Evolutionary conservation across 805 yeast species (phyloP), one percentile per base, ranked within the genome.

Genomic region (Ogataea angusta): DNA sequence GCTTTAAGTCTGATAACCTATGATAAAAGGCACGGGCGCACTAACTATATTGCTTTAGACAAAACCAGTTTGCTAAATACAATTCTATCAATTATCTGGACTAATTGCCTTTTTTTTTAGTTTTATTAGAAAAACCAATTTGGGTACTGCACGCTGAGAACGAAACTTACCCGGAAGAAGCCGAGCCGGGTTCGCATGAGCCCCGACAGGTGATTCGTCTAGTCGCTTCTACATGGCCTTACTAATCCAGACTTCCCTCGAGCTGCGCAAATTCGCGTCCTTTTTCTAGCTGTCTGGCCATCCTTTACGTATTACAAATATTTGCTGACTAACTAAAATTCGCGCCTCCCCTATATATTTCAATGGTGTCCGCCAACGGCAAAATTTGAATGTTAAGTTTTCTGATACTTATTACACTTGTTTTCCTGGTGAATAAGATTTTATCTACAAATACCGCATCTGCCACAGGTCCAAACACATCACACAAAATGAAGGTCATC

Each of bases 401-500:
- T 33, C 17, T 59, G 19, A 21, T 60, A 22, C 48, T 60, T n/a
- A 47, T 60, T 30, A 34, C 48, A 15, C 37, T 60, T 5, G 62
- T 60, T 8, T 42, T 54, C 15, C 16, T 58, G 2, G 47, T 52
- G 24, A 57, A 59, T 43, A 52, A 52, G 39, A 39, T 56, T 19
- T 41, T 60, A 32, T 42, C 61, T 10, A 34, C 28, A 13, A 42
- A 53, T 15, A 28, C 40, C 24, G 33, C 22, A 23, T 14, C 30
- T 38, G 36, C 31, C 35, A 16, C 14, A 38, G 40, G 13, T 31
- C 31, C 34, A 43, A 29, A 29, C 15, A 31, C 26, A 13, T 28
- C 23, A 49, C 31, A 66, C 15, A 38, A 19, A 84, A 85, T 82
- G 52, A 49, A 68, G 53, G 73, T 69, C 56, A 64, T 82, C 45